A percentile compares a stretch with the other conserved stretches of the same genome.
These are phyloP conservation scores for Austroboletus festivus DNA, from an alignment of 768 basidiomycete genomes.

Conservation along the genomic window DNA sequence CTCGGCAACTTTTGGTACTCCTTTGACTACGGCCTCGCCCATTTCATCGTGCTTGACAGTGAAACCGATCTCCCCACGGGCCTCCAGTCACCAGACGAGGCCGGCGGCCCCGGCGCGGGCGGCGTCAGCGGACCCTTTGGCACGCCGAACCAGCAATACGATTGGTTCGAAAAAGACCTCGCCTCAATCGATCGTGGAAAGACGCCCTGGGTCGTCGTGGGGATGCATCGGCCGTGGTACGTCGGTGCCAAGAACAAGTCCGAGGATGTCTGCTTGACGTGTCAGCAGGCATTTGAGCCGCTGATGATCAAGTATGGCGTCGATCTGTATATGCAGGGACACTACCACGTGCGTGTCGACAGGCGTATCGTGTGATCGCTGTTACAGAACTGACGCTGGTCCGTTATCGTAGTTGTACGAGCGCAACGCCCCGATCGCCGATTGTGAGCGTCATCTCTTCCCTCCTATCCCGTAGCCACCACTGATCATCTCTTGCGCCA, in stretches of 20 bases:
- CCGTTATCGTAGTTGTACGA: conserved; percentile 17
- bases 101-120: conserved; percentile 19
- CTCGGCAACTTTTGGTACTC: conserved; percentile 32
- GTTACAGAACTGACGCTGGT: too few species aligned
- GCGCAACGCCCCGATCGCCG: conserved; percentile 27
- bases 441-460: conserved; percentile 14
- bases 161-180: conserved; percentile 28
- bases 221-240: conserved; percentile 30
- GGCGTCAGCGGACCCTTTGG: conserved; percentile 26
- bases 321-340: conserved; percentile 29
- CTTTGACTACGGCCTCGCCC: conserved; percentile 29
- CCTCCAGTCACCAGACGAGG: conserved; percentile 22
- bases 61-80: conserved; percentile 28
- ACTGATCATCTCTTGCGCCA: too few species aligned
- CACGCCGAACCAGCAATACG: conserved; percentile 25
- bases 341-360: conserved; percentile 18
- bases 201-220: conserved; percentile 28
- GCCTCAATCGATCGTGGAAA: conserved; percentile 20
- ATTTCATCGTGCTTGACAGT: conserved; percentile 22
- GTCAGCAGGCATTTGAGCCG: conserved; percentile 29
- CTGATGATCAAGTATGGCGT: conserved; percentile 32
- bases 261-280: conserved; percentile 9
- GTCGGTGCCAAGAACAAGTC: conserved; percentile 9
- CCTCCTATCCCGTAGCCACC: too few species aligned
- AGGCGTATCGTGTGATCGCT: too few species aligned